These are phyloP conservation scores for Botrytis hyacinthi DNA, from an alignment of 2,329 filamentous ascomycete genomes.

Conservation along the genomic window DNA sequence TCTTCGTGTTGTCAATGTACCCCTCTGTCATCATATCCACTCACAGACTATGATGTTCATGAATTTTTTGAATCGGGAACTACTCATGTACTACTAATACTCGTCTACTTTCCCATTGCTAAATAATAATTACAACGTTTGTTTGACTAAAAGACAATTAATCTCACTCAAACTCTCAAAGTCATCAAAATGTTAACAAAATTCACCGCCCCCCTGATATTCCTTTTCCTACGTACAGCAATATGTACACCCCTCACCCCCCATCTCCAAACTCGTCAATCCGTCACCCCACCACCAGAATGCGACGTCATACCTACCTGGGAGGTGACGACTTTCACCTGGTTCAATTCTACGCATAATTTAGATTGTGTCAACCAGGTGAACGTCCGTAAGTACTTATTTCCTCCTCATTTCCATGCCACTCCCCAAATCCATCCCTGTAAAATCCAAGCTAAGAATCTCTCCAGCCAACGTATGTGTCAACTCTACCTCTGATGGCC, in stretches of 20 bases:
- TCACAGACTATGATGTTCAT: background rate
- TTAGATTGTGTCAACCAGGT: background rate
- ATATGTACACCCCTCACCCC: background rate
- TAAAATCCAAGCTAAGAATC: background rate
- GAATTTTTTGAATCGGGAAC: background rate
- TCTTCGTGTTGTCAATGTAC: background rate
- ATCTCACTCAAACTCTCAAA: background rate
- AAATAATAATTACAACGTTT: background rate
- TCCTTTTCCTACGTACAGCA: background rate
- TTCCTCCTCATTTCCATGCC: background rate
- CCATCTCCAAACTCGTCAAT: background rate
- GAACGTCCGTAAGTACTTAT: background rate
- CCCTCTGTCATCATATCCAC: background rate
- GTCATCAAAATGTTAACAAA: background rate
- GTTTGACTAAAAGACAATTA: background rate
- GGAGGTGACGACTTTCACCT: background rate
- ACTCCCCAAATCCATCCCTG: background rate
- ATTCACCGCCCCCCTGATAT: background rate
- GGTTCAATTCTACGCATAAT: slow-evolving; percentile 9
- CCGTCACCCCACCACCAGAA: background rate
- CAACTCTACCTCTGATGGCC: background rate
- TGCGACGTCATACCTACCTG: slow-evolving; percentile 8
- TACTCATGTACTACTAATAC: background rate
- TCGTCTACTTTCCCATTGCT: background rate
- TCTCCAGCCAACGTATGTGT: background rate